A percentile compares a stretch with the other conserved stretches of the same genome.
Conservation (phyloP, 345 rosid species). For the Combretum micranthum region DNA sequence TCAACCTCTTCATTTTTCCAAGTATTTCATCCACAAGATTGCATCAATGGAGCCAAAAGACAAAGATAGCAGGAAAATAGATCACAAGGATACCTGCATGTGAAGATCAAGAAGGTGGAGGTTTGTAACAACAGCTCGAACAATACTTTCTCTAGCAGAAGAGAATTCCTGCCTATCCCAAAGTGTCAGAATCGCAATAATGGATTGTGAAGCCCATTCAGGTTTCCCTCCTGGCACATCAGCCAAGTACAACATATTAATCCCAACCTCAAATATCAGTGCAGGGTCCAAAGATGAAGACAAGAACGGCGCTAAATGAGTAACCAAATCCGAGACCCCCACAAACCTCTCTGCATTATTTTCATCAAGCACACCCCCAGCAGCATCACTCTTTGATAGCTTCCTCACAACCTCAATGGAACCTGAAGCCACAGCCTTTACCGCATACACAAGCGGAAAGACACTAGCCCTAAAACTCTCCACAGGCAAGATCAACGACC, state of each 20-base stretch:
- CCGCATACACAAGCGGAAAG: conserved; percentile 78
- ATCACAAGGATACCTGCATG: conserved; percentile 62
- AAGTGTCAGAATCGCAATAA: conserved; percentile 85
- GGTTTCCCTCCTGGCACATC: conserved; percentile 99
- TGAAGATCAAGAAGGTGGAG: conserved; percentile 91
- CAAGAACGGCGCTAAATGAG: conserved; percentile 85
- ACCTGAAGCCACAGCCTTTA: conserved; percentile 89
- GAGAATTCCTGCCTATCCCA: conserved; percentile 99
- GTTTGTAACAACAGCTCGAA: conserved; percentile 91
- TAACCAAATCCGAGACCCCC: conserved; percentile 81
- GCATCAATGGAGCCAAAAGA: neutral
- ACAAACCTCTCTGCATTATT: conserved; percentile 71
- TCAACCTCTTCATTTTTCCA: neutral
- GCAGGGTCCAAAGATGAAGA: conserved; percentile 94
- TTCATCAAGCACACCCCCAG: conserved; percentile 45
- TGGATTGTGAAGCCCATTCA: conserved; percentile 96
- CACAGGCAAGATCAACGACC: conserved; percentile 78
- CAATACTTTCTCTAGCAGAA: conserved; percentile 96
- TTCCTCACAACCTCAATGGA: conserved; percentile 63
- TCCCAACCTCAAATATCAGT: conserved; percentile 91
- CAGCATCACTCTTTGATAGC: conserved; percentile 52
- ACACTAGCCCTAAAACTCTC: conserved; percentile 85
- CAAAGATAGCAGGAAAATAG: neutral
- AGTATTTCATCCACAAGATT: neutral
- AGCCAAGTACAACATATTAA: conserved; percentile 89